phyloP scores from a whole-genome alignment of 2,329 filamentous ascomycete species.

The Verticillium nubilum region DNA sequence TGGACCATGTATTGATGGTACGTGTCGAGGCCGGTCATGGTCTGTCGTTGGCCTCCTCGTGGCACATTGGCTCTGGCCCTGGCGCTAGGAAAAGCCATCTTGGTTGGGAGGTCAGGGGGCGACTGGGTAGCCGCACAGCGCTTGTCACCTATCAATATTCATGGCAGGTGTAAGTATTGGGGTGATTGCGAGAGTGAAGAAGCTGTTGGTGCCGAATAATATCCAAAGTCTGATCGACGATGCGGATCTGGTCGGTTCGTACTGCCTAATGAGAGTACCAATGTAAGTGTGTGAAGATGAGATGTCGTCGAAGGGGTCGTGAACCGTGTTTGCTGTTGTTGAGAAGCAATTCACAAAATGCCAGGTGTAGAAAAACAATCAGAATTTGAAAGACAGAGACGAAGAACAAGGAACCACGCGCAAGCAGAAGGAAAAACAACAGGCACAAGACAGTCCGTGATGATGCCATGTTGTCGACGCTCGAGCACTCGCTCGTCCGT shows the following conservation, averaged over 20 bases:
- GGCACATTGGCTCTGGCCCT: slow-evolving; percentile 13
- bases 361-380: not conserved
- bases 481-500: not conserved
- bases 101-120: not conserved
- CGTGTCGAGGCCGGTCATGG: slow-evolving; percentile 9
- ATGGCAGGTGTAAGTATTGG: not conserved
- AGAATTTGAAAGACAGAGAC: not conserved
- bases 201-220: too few relatives aligned
- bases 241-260: too few relatives aligned
- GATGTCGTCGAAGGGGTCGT: slow-evolving; percentile 7
- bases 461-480: not conserved
- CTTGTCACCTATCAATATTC: not conserved
- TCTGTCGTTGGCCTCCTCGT: slow-evolving; percentile 8
- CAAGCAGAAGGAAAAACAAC: not conserved
- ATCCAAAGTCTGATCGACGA: too few relatives aligned
- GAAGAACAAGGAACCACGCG: not conserved
- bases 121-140: slow-evolving; percentile 4
- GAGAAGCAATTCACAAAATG: not conserved
- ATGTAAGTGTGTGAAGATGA: slow-evolving; percentile 1
- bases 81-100: slow-evolving; percentile 9
- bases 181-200: slow-evolving; percentile 1
- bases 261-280: slow-evolving; percentile 1
- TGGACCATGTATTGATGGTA: slow-evolving; percentile 13
- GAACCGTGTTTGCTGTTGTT: not conserved
- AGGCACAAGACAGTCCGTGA: not conserved